These are phyloP conservation scores for Avena sativa DNA, from an alignment of 176 grass and related monocot genomes.

Conservation along the genomic window DNA sequence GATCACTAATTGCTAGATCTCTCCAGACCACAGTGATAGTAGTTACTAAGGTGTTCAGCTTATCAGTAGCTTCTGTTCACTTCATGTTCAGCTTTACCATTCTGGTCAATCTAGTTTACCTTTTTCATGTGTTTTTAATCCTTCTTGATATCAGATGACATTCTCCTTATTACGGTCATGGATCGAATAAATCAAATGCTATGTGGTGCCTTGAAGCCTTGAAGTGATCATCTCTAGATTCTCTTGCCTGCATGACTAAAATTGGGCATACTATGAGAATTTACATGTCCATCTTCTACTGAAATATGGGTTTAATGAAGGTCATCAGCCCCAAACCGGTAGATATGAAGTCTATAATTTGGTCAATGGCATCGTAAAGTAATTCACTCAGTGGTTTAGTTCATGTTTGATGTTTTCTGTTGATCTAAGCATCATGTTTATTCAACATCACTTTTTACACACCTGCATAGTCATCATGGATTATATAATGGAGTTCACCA, in stretches of 20 bases:
- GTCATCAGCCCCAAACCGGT: neutral
- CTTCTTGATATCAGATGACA: neutral
- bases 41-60: slow-evolving; percentile 37
- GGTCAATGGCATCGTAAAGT: neutral
- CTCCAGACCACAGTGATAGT: slow-evolving; percentile 35
- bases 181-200: neutral
- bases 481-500: slow-evolving; percentile 8
- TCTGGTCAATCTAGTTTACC: neutral
- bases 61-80: slow-evolving; percentile 25
- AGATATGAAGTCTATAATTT: neutral
- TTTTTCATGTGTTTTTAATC: neutral
- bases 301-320: neutral
- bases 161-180: neutral
- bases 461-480: neutral
- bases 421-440: neutral
- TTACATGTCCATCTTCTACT: neutral
- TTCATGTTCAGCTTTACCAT: neutral
- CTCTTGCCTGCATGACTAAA: neutral
- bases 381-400: neutral
- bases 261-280: slow-evolving; percentile 5
- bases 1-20: slow-evolving; percentile 50
- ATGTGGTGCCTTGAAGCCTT: neutral
- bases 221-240: neutral
- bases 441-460: neutral
- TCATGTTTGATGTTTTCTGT: neutral